Percentiles rank a stretch among this genome's conserved stretches.
phyloP scores from a whole-genome alignment of 2,329 filamentous ascomycete species.

The Colletotrichum zoysiae region DNA sequence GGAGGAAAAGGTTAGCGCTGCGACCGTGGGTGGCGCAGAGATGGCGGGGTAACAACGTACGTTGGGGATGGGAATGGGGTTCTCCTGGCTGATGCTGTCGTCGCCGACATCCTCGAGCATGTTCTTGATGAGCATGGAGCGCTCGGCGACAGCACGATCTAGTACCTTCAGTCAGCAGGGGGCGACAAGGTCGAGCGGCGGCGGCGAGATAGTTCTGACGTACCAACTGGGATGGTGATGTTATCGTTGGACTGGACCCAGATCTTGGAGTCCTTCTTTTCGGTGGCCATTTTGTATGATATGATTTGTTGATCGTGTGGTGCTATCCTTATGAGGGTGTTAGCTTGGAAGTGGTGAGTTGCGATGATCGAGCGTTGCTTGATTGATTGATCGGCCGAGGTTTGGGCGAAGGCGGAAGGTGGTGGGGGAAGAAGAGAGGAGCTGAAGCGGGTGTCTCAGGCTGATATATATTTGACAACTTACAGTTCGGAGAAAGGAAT shows the following conservation, averaged over 20 bases:
- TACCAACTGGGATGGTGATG: constrained; percentile 58
- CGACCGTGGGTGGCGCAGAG: constrained; percentile 14
- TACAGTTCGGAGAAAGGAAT: neutral
- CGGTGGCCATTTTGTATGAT: constrained; percentile 51
- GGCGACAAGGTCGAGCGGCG: neutral
- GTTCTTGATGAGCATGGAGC: constrained; percentile 97
- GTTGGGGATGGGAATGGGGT: constrained; percentile 90
- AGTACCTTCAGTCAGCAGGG: constrained; percentile 49
- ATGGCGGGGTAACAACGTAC: constrained; percentile 56
- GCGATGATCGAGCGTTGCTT: constrained; percentile 7
- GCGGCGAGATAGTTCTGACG: constrained; percentile 41
- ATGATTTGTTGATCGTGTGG: neutral
- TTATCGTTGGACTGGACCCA: constrained; percentile 66
- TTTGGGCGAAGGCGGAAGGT: neutral
- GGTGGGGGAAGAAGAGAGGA: constrained; percentile 4
- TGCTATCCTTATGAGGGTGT: constrained; percentile 1
- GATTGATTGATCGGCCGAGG: constrained; percentile 3
- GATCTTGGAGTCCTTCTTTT: constrained; percentile 56
- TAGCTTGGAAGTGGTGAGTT: constrained; percentile 3
- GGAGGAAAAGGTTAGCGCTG: constrained; percentile 35
- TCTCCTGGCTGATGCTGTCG: constrained; percentile 61
- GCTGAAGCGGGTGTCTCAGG: neutral
- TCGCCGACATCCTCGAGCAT: constrained; percentile 94
- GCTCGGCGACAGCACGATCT: constrained; percentile 87
- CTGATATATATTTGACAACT: neutral